These are phyloP conservation scores for Mortierella polycephala DNA, from an alignment of 371 early-diverging fungal species.

Conservation along the genomic window DNA sequence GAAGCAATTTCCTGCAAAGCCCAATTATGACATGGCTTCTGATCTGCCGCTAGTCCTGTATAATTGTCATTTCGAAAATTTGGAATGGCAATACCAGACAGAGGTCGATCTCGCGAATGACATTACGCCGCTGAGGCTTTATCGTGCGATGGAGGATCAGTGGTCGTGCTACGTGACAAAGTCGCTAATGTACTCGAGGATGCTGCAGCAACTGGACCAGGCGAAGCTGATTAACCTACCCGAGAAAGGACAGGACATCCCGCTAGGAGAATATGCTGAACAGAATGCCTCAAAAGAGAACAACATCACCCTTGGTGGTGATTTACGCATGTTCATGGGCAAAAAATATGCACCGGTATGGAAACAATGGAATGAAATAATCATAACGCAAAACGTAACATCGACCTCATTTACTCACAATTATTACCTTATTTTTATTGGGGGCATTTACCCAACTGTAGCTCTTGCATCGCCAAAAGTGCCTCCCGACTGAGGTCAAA, in stretches of 20 bases:
- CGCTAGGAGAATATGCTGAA: conserved; percentile 34
- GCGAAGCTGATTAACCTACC: conserved; percentile 34
- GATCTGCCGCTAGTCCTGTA: conserved; percentile 89
- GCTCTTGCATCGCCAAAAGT: conserved; percentile 49
- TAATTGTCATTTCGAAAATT: conserved; percentile 83
- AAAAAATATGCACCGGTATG: conserved; percentile 39
- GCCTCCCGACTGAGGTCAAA: conserved; percentile 44
- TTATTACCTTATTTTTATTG: neutral
- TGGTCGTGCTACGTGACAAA: conserved; percentile 66
- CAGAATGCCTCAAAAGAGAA: conserved; percentile 34
- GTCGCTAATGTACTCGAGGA: conserved; percentile 57
- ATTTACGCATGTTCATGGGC: conserved; percentile 55
- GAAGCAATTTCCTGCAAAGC: conserved; percentile 65
- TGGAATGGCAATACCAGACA: conserved; percentile 64
- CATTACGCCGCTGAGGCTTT: conserved; percentile 55
- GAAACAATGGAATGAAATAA: neutral
- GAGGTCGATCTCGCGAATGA: conserved; percentile 37
- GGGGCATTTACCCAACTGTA: neutral
- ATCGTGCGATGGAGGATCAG: conserved; percentile 60
- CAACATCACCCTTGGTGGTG: conserved; percentile 51
- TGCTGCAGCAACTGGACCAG: conserved; percentile 40
- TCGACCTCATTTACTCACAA: neutral
- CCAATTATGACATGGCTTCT: conserved; percentile 86
- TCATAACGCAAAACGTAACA: neutral
- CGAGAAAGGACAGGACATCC: conserved; percentile 22